Evolutionary conservation across 306 rosid species (phyloP).

Genomic region (Luffa acutangula): DNA sequence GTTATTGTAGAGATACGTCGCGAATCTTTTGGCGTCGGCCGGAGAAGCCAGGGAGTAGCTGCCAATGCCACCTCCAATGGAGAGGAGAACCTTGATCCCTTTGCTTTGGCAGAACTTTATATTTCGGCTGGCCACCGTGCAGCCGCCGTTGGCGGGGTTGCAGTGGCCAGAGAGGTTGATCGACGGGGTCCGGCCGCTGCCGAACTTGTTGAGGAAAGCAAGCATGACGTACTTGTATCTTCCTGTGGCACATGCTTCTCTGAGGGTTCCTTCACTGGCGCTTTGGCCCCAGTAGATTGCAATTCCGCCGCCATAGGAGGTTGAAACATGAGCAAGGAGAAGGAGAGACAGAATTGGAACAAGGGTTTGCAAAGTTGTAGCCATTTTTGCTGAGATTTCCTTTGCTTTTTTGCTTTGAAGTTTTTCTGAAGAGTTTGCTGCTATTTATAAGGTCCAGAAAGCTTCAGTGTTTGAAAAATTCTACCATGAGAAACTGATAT

Average conservation of each 20-base stretch:
- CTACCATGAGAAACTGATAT: background rate
- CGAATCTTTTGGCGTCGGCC: slow-evolving; percentile 36
- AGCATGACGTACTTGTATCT: slow-evolving; percentile 37
- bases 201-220: slow-evolving; percentile 30
- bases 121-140: slow-evolving; percentile 25
- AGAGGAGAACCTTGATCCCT: slow-evolving; percentile 52
- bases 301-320: slow-evolving; percentile 32
- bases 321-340: slow-evolving; percentile 8
- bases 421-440: background rate
- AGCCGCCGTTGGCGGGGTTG: slow-evolving; percentile 32
- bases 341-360: slow-evolving; percentile 10
- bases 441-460: background rate
- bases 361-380: background rate
- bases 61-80: slow-evolving; percentile 56
- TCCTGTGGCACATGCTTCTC: slow-evolving; percentile 50
- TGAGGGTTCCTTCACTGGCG: slow-evolving; percentile 49
- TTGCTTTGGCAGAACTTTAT: slow-evolving; percentile 43
- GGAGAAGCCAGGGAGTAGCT: slow-evolving; percentile 44
- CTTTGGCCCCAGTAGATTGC: slow-evolving; percentile 79
- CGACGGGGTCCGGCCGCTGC: slow-evolving; percentile 34
- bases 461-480: background rate
- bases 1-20: slow-evolving; percentile 40
- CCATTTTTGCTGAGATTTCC: slow-evolving; percentile 11
- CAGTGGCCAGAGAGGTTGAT: slow-evolving; percentile 68
- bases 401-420: background rate